Percentiles rank a stretch among this genome's conserved stretches.
These are phyloP conservation scores for Lactarius trivialis DNA, from an alignment of 768 basidiomycete species.

Conservation along the genomic window DNA sequence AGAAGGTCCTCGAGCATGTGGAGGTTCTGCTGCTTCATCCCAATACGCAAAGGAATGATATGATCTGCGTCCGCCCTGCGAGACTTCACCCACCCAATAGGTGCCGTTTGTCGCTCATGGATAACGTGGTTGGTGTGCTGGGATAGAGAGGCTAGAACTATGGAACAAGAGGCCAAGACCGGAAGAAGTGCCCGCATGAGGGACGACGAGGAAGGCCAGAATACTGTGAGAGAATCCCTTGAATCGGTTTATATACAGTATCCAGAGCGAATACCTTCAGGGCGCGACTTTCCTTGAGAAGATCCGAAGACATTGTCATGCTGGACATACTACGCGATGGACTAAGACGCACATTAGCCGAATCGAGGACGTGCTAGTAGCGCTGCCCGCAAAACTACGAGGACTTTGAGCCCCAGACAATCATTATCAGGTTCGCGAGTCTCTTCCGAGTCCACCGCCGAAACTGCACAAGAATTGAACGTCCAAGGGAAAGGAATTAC, in stretches of 20 bases:
- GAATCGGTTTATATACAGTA: constrained; percentile 37
- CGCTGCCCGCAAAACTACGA: neutral
- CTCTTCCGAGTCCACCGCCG: neutral
- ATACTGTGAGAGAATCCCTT: neutral
- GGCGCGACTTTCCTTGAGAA: too few relatives aligned
- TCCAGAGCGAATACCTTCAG: constrained; percentile 28
- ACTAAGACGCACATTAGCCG: neutral
- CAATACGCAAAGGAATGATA: constrained; percentile 40
- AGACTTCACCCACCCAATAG: constrained; percentile 30
- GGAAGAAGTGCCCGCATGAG: constrained; percentile 1
- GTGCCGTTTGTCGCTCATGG: constrained; percentile 36
- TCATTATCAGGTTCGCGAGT: neutral
- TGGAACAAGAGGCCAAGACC: constrained; percentile 20
- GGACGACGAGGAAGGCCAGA: too few relatives aligned
- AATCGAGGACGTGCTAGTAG: too few relatives aligned
- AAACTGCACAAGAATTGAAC: neutral
- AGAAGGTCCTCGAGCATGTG: constrained; percentile 36
- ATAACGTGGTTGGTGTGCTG: constrained; percentile 26
- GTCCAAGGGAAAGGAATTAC: neutral
- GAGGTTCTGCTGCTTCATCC: constrained; percentile 38
- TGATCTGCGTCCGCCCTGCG: constrained; percentile 29
- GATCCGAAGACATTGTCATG: too few relatives aligned
- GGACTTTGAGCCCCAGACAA: neutral
- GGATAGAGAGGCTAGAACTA: constrained; percentile 22
- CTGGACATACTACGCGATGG: too few relatives aligned